These are phyloP conservation scores for Raphanus raphanistrum DNA, from an alignment of 345 rosid species.

Conservation along the genomic window DNA sequence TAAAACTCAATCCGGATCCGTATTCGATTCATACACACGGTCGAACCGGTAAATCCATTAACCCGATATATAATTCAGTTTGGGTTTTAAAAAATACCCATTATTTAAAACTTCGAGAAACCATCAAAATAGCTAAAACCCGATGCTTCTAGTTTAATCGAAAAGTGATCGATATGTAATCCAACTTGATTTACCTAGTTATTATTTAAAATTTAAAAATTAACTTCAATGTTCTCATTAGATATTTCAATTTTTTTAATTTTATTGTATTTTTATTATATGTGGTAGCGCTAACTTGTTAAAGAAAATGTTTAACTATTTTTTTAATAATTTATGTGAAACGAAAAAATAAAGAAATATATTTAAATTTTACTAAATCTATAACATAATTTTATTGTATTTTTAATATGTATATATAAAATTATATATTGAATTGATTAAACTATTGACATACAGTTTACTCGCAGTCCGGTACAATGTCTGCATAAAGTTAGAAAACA, in stretches of 20 bases:
- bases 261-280: neutral
- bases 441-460: no score
- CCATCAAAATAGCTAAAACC: neutral
- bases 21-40: neutral
- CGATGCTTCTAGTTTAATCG: neutral
- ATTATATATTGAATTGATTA: no score
- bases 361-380: no score
- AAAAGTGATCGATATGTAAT: neutral
- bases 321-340: no score
- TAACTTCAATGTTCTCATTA: neutral
- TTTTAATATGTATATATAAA: no score
- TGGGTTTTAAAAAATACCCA: neutral
- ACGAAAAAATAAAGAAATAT: neutral
- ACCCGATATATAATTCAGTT: no score
- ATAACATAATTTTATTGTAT: no score
- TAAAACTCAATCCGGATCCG: neutral
- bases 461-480: no score
- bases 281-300: no score
- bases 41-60: neutral
- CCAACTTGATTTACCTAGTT: neutral
- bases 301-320: no score
- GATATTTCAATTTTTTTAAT: neutral
- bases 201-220: neutral
- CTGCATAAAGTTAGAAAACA: no score
- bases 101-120: neutral